phyloP scores from a whole-genome alignment of 805 yeast species.

The Metschnikowia dekortorum region DNA sequence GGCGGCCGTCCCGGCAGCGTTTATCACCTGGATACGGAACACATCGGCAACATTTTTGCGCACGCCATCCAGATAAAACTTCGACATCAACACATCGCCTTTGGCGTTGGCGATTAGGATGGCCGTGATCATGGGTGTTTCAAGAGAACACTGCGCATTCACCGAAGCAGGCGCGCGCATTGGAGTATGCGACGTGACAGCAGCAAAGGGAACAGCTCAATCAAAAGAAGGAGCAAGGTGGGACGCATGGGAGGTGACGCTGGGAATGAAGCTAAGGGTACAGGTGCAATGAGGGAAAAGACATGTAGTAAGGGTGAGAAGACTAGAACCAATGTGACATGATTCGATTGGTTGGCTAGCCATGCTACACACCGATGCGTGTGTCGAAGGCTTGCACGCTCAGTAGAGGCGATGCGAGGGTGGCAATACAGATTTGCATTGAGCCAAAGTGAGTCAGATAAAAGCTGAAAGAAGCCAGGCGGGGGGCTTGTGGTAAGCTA shows the following conservation, averaged over 20 bases:
- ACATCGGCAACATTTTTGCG: slow-evolving; percentile 79
- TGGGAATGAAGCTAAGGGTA: background rate
- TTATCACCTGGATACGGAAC: slow-evolving; percentile 87
- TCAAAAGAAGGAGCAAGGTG: background rate
- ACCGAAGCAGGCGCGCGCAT: background rate
- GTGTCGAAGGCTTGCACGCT: no score
- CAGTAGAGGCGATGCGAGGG: no score
- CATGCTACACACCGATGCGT: no score
- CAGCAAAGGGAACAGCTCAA: background rate
- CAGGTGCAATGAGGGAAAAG: background rate
- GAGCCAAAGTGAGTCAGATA: no score
- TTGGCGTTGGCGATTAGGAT: slow-evolving; percentile 71
- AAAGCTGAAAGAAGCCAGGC: no score
- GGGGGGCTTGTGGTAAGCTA: no score
- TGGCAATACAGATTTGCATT: no score
- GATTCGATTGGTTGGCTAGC: no score
- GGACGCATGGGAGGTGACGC: background rate
- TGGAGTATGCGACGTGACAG: background rate
- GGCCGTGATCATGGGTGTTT: slow-evolving; percentile 65
- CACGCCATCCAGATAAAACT: slow-evolving; percentile 68
- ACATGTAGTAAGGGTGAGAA: no score
- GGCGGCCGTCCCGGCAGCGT: slow-evolving; percentile 36
- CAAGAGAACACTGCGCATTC: background rate
- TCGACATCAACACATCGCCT: slow-evolving; percentile 81
- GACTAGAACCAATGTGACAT: no score